Conservation (phyloP, 345 rosid genomes). For the Camelina sativa region DNA sequence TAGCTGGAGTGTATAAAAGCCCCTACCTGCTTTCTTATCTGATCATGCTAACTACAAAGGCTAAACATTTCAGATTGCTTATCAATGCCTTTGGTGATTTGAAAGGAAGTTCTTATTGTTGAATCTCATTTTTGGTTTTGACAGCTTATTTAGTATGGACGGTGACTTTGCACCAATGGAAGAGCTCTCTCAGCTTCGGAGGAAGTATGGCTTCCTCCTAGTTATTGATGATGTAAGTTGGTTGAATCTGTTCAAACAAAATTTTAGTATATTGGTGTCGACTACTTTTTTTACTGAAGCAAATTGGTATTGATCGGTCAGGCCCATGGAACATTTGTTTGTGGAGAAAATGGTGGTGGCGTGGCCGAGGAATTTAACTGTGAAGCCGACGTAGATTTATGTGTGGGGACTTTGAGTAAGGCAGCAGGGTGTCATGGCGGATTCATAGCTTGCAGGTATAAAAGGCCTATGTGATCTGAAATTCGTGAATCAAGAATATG, state of each 20-base stretch:
- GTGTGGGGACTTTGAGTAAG: conserved; percentile 92
- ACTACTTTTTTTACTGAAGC: conserved; percentile 20
- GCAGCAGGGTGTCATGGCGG: conserved; percentile 99
- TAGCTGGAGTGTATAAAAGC: background rate
- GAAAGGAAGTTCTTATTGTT: conserved; percentile 9
- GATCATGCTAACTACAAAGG: conserved; percentile 1
- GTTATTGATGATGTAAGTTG: conserved; percentile 90
- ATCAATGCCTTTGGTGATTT: conserved; percentile 1
- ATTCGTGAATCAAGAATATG: background rate
- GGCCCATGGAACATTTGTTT: conserved; percentile 98
- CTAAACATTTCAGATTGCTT: conserved; percentile 7
- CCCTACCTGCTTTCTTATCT: background rate
- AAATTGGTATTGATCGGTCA: conserved; percentile 40
- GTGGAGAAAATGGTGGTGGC: conserved; percentile 92
- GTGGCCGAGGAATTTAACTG: conserved; percentile 87
- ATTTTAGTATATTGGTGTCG: background rate
- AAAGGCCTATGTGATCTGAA: conserved; percentile 11
- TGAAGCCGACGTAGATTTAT: conserved; percentile 81
- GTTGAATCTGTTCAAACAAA: conserved; percentile 3
- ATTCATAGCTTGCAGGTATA: conserved; percentile 91
- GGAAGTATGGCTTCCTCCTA: conserved; percentile 74
- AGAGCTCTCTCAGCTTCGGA: conserved; percentile 75
- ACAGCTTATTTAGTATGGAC: conserved; percentile 97
- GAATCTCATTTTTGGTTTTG: conserved; percentile 29
- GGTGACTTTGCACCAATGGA: conserved; percentile 97